Evolutionary conservation across 2,329 filamentous ascomycete species (phyloP), one percentile per base, ranked within the genome.

Genomic region (Ophiocordyceps unilateralis): DNA sequence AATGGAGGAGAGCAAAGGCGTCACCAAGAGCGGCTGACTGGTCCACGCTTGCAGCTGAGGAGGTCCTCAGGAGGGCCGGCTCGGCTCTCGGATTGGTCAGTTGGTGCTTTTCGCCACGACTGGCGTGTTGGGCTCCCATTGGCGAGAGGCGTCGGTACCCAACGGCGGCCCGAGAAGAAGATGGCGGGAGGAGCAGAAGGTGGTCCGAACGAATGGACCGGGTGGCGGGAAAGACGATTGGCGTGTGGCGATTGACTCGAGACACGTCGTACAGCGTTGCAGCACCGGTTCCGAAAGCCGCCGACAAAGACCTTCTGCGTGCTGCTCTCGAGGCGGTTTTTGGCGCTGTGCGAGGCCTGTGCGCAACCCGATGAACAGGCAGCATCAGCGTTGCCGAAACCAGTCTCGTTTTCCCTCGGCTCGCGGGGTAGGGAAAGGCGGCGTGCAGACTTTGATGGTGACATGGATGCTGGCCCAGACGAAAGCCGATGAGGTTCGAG

Each of bases 91-190:
- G 51, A 56, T 55, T 57, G 55, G 54, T 43, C 36, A 28, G 41
- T 10, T 20, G 45, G 20, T 14, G 10, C 39, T 55, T 48, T 17
- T 34, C 7, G 14, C 23, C 46, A 34, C 39, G 21, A 34, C 45
- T 34, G 51, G 52, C 52, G 51, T 48, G 55, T 60, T 58, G 52
- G 58, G 58, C 58, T 51, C 49, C 53, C 56, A 63, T 55, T 56
- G 55, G 58, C 50, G 53, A 48, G 49, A 53, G 51, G 58, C 58
- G 55, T 62, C 58, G 60, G 51, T 63, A 59, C 60, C 60, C 60
- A 61, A 62, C 56, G 45, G 48, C 45, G 43, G 46, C 48, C 48
- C 46, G 44, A 49, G 45, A 44, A 43, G 19, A 41, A 39, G 34
- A 17, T 19, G 24, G 15, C 9, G 42, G 30, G 15, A 17, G 42